Evolutionary conservation across 2,329 filamentous ascomycete genomes (phyloP).

Genomic region (Pseudogymnoascus sp.): DNA sequence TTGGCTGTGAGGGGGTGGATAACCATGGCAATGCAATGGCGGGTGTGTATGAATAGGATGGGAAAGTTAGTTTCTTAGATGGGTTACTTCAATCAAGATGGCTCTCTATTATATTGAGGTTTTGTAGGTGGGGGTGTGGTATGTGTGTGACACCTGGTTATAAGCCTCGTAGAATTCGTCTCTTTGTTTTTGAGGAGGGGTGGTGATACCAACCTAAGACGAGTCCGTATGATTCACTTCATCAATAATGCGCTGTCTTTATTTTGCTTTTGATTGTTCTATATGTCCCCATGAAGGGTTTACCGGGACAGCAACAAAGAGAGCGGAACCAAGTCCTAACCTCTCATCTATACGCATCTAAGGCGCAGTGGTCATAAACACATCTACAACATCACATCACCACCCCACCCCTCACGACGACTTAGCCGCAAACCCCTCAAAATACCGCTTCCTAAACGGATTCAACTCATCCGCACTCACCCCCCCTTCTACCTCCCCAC

Average conservation of each 20-base stretch:
- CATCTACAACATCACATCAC: neutral
- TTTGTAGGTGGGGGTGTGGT: neutral
- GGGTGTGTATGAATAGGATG: neutral
- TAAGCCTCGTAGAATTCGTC: too few relatives aligned
- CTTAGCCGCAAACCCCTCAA: constrained; percentile 30
- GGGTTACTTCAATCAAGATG: neutral
- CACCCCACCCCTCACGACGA: neutral
- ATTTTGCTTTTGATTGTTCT: neutral
- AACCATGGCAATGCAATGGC: neutral
- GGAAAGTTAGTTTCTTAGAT: neutral
- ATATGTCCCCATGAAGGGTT: neutral
- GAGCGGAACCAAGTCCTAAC: neutral
- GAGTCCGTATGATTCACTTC: neutral
- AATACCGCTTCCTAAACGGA: constrained; percentile 49
- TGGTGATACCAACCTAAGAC: neutral
- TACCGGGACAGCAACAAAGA: neutral
- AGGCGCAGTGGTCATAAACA: neutral
- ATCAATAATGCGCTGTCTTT: neutral
- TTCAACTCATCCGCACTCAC: constrained; percentile 59
- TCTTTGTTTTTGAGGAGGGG: too few relatives aligned
- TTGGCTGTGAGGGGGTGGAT: neutral
- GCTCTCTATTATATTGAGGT: neutral
- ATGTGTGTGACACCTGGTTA: too few relatives aligned
- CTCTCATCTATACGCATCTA: neutral
- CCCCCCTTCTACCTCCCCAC: constrained; percentile 35